Evolutionary conservation across 2,329 filamentous ascomycete genomes (phyloP), one percentile per base, ranked within the genome.

Genomic region (Fusarium continuum): DNA sequence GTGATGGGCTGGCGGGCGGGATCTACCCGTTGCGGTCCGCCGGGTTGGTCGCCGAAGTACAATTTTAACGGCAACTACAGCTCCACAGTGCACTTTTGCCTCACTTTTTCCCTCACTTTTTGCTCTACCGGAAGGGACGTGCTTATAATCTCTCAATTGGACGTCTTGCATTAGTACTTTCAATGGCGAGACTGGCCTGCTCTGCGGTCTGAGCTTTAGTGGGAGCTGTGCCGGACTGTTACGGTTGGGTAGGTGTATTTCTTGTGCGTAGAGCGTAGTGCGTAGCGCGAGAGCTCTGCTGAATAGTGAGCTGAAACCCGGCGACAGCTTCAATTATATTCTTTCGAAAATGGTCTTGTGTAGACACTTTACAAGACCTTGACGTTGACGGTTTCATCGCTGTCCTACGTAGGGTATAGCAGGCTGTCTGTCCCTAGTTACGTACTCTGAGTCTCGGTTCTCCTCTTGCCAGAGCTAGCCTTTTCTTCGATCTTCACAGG

Each of bases 11-110:
- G 6, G 29, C 10, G 28, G 51, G 26, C 53, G 62, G 61, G 62
- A 65, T 65, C 62, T 63, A 65, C 54, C 62, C 61, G 61, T 50
- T 52, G 44, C 57, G 57, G 59, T 26, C 58, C 51, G 51, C 47
- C 61, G 60, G 61, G 20, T 43, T 55, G 36, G 55, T 55, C 55
- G 55, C 60, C 61, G 49, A 55, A 48, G 22, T 23, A 23, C 23
- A 38, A 34, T 32, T 29, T 31, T 48, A 23, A 38, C 34, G 25
- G 41, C 55, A 36, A 39, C 45, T 38, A 50, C 19, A 26, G 25
- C 20, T 32, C 39, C 31, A 22, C 32, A 38, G 23, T 19, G 55
- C 26, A 19, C 6, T 38, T 44, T 53, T 39, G 29, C 50, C 34
- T 57, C 40, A 32, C 34, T 56, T 56, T 39, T 28, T 32, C 26